Evolutionary conservation across 768 basidiomycete genomes (phyloP), one percentile per base, ranked within the genome.

Genomic region (Leucocoprinus sp.): DNA sequence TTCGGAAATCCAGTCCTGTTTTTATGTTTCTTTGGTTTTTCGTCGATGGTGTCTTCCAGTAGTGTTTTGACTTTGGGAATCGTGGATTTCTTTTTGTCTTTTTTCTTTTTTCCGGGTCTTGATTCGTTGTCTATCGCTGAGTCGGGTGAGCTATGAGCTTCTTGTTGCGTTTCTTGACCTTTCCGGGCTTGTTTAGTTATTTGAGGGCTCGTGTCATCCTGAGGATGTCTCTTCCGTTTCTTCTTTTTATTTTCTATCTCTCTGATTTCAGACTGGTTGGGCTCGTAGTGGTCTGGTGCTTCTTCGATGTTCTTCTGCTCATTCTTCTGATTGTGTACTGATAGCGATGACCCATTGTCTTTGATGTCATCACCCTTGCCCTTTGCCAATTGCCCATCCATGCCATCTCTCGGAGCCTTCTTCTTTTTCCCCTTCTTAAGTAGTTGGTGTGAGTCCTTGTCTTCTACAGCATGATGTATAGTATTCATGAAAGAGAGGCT

Each of bases 401-500:
- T 19, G 4, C 39, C 41, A 18, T 47, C 50, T 33, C 36, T 44
- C 42, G 52, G 52, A 37, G 37, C 34, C 12, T 44, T 45, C 31
- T 51, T 48, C 22, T 37, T 38, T 21, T 42, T 42, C 14, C 27
- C 29, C 28, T 34, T 31, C 18, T 46, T 38, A 24, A 22, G 31
- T 35, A 36, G 23, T 42, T 51, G 55, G 42, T n/a, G 48, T 29
- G 37, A 14, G 9, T 45, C 52, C 17, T 42, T 45, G 45, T 45
- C 50, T 29, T 50, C 55, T 53, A 93, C 93, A 93, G 95, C 93
- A 53, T 79, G 97, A 53, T 88, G 80, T 93, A 64, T 70, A 5
- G 8, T 2, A 26, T 17, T 17, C 21, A 6, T 4, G 24, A 19
- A 47, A 27, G 17, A 11, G 17, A 28, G 43, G 31, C n/a, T n/a